Conservation (phyloP, 1,139 yeast genomes). For the Kurtzmaniella quercitrusa region DNA sequence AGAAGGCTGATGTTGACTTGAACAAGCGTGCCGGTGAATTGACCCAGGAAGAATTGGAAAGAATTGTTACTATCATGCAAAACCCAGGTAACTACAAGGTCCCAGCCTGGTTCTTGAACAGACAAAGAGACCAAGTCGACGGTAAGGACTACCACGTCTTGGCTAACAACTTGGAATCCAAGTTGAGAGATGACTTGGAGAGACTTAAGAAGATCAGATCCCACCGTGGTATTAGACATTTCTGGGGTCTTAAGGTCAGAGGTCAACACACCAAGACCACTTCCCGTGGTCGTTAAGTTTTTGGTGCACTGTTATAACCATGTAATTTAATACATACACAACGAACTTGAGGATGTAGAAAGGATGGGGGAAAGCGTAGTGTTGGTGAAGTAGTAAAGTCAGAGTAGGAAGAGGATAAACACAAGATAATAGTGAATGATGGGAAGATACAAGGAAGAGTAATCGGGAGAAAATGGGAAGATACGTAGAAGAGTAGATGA, state of each 20-base stretch:
- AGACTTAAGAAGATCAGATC: constrained; percentile 99
- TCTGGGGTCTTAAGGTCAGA: constrained; percentile 97
- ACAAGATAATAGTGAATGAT: too few species aligned
- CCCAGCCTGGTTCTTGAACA: constrained; percentile 99
- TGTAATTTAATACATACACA: constrained; percentile 18
- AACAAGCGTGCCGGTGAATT: constrained; percentile 99
- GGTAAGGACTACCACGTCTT: constrained; percentile 99
- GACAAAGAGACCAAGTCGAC: constrained; percentile 97
- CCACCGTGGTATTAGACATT: constrained; percentile 99
- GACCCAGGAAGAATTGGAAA: constrained; percentile 99
- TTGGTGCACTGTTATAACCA: constrained; percentile 15
- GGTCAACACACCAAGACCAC: constrained; percentile 99
- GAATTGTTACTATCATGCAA: constrained; percentile 99
- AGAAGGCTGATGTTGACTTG: constrained; percentile 99
- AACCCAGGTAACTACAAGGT: constrained; percentile 99
- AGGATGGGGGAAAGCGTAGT: too few species aligned
- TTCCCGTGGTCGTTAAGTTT: constrained; percentile 75
- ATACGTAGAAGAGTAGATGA: too few species aligned
- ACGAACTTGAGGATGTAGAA: constrained; percentile 4
- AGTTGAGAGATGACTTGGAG: constrained; percentile 99
- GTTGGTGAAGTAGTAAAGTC: too few species aligned
- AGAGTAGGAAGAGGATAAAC: too few species aligned
- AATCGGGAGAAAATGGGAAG: too few species aligned
- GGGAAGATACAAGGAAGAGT: too few species aligned
- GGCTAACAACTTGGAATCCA: constrained; percentile 98